Evolutionary conservation across 2,329 filamentous ascomycete genomes (phyloP).

Genomic region (Alternaria sp.): DNA sequence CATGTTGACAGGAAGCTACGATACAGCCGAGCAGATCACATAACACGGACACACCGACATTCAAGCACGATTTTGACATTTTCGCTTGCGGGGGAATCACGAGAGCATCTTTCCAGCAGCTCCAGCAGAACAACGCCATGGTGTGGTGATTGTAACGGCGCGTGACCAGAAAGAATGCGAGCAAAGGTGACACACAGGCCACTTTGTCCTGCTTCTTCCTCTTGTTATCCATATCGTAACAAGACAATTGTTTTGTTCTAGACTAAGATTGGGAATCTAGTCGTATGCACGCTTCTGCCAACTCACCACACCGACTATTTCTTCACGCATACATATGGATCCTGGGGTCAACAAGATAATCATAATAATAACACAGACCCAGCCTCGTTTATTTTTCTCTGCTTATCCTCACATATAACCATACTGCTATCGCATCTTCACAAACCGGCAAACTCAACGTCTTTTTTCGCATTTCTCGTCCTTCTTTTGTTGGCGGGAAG

Average conservation of each 20-base stretch:
- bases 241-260: not conserved
- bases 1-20: not conserved
- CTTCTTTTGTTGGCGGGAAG: not conserved
- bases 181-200: not conserved
- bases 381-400: not conserved
- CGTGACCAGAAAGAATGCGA: not conserved
- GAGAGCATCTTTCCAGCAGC: not conserved
- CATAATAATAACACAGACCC: not conserved
- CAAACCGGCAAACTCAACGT: not conserved
- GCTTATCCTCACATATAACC: not conserved
- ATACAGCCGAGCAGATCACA: constrained; percentile 7
- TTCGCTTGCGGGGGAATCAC: not conserved
- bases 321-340: not conserved
- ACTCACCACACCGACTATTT: constrained; percentile 7
- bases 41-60: constrained; percentile 8
- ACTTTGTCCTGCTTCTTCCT: not conserved
- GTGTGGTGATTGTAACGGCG: not conserved
- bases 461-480: not conserved
- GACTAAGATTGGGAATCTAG: constrained; percentile 2
- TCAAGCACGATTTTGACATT: not conserved
- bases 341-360: not conserved
- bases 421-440: not conserved
- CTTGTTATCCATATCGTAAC: not conserved
- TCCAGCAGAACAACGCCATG: not conserved
- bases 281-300: constrained; percentile 2